Evolutionary conservation across 768 basidiomycete species (phyloP).

Genomic region (Chiua virens): DNA sequence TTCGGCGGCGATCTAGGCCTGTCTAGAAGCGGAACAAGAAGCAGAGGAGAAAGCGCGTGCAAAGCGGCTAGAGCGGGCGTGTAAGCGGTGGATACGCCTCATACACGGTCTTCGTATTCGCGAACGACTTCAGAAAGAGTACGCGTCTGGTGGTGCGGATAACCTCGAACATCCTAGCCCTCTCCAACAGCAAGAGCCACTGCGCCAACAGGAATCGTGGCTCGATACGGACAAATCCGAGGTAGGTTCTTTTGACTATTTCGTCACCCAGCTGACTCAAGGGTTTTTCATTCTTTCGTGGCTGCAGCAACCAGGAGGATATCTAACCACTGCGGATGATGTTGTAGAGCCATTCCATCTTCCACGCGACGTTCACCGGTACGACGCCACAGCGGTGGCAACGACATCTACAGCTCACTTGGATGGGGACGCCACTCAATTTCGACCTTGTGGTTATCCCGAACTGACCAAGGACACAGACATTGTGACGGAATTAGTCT

Average conservation of each 20-base stretch:
- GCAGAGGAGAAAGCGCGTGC: slow-evolving; percentile 73
- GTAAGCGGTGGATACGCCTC: slow-evolving; percentile 88
- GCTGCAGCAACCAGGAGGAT: slow-evolving; percentile 52
- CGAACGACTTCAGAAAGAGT: slow-evolving; percentile 78
- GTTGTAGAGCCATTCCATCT: slow-evolving; percentile 73
- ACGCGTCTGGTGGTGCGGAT: slow-evolving; percentile 36
- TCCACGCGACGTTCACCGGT: slow-evolving; percentile 50
- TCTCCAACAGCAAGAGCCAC: background rate
- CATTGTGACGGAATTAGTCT: background rate
- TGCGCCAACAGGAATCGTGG: slow-evolving; percentile 15
- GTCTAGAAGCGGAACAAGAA: slow-evolving; percentile 75
- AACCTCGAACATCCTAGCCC: background rate
- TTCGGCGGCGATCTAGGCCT: slow-evolving; percentile 58
- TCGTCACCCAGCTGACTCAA: slow-evolving; percentile 20
- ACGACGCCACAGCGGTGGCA: slow-evolving; percentile 8
- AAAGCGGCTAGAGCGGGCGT: slow-evolving; percentile 74
- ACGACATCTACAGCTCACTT: slow-evolving; percentile 1
- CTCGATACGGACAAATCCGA: slow-evolving; percentile 22
- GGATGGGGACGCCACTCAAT: background rate
- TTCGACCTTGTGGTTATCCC: background rate
- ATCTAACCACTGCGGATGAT: slow-evolving; percentile 66
- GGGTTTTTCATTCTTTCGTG: too few species aligned
- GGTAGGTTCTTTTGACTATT: slow-evolving; percentile 14
- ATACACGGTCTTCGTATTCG: slow-evolving; percentile 88
- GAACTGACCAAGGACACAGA: background rate